These are phyloP conservation scores for Xylaria sp. DNA, from an alignment of 2,329 filamentous ascomycete genomes.

Conservation along the genomic window DNA sequence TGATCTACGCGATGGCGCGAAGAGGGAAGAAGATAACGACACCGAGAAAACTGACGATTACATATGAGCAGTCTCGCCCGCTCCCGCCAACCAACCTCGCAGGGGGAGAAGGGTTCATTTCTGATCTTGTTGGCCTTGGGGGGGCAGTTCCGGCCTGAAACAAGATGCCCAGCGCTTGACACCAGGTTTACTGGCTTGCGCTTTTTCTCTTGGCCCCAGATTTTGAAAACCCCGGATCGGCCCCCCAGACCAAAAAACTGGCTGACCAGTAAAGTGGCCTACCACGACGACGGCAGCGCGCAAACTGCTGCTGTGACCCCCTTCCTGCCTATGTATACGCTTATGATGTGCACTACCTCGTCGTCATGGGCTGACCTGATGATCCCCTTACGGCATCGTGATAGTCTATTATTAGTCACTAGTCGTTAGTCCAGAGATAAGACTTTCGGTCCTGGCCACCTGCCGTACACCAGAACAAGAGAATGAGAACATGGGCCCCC, in stretches of 20 bases:
- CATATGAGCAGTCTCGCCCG: slow-evolving; percentile 3
- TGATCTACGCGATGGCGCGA: slow-evolving; percentile 26
- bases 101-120: slow-evolving; percentile 15
- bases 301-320: slow-evolving; percentile 27
- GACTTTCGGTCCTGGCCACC: slow-evolving; percentile 1
- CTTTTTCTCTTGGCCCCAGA: slow-evolving; percentile 27
- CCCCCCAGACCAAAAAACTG: neutral
- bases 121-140: neutral
- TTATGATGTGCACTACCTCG: slow-evolving; percentile 3
- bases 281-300: slow-evolving; percentile 17
- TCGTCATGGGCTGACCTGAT: slow-evolving; percentile 18
- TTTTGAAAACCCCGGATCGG: slow-evolving; percentile 27
- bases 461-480: neutral
- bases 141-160: slow-evolving; percentile 11
- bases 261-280: slow-evolving; percentile 13
- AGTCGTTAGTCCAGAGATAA: slow-evolving; percentile 5
- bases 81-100: slow-evolving; percentile 12
- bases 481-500: slow-evolving; percentile 4
- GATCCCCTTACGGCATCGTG: slow-evolving; percentile 20
- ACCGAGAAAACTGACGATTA: slow-evolving; percentile 5
- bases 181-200: slow-evolving; percentile 8
- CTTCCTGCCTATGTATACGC: slow-evolving; percentile 1
- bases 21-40: slow-evolving; percentile 12
- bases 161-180: slow-evolving; percentile 11
- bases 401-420: slow-evolving; percentile 35